phyloP scores from a whole-genome alignment of 192 early-diverging fungal species.

The Coemansia sp. region DNA sequence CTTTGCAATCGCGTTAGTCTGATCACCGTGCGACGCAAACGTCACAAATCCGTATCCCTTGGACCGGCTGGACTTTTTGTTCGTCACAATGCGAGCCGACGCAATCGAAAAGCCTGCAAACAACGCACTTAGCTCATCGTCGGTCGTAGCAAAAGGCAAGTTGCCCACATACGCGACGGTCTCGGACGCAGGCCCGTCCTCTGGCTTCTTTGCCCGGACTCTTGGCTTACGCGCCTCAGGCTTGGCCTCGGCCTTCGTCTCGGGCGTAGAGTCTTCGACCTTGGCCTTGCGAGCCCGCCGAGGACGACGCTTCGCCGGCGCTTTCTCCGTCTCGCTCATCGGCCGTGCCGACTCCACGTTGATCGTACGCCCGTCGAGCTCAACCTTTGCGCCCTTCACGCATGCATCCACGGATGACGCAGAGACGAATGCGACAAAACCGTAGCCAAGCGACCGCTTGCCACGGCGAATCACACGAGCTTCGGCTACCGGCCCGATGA shows the following conservation, averaged over 20 bases:
- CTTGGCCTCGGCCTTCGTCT: neutral
- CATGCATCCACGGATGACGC: constrained; percentile 71
- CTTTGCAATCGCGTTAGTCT: constrained; percentile 50
- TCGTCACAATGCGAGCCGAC: constrained; percentile 72
- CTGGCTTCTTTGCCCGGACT: neutral
- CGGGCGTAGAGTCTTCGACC: too few species aligned
- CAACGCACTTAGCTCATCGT: constrained; percentile 68
- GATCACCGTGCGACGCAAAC: constrained; percentile 72
- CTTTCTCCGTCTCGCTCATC: constrained; percentile 43
- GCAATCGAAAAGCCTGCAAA: constrained; percentile 72
- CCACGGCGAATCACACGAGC: constrained; percentile 82
- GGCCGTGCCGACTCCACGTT: constrained; percentile 88
- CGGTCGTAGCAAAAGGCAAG: constrained; percentile 69
- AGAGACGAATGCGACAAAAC: constrained; percentile 84
- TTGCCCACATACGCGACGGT: constrained; percentile 80
- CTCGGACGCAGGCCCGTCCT: constrained; percentile 27
- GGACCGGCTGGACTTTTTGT: constrained; percentile 63
- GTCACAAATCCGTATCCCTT: constrained; percentile 98
- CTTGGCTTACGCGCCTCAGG: constrained; percentile 1
- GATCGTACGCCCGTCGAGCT: constrained; percentile 83
- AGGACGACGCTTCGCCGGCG: constrained; percentile 27
- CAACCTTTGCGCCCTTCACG: constrained; percentile 62
- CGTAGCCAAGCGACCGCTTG: constrained; percentile 85
- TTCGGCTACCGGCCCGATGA: constrained; percentile 67
- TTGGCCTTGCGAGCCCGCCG: constrained; percentile 27